A percentile compares a stretch with the other conserved stretches of the same genome.
Evolutionary conservation across 1,284 basidiomycete species (phyloP).

Genomic region (Malassezia vespertilionis): DNA sequence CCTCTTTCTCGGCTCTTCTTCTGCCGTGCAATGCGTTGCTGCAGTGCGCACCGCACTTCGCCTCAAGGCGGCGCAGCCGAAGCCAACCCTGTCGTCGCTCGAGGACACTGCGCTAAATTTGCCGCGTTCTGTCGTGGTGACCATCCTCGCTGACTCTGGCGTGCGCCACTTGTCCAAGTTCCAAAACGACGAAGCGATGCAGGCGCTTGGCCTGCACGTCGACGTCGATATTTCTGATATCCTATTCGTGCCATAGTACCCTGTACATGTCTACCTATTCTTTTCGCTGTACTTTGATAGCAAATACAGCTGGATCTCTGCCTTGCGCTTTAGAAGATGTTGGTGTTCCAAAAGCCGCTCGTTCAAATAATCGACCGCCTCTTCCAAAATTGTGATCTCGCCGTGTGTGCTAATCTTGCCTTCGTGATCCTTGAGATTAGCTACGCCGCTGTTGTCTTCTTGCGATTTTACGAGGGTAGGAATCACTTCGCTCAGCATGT

Average conservation of each 20-base stretch:
- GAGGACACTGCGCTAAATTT: background rate
- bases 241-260: constrained; percentile 8
- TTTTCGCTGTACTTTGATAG: background rate
- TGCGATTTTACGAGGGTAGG: background rate
- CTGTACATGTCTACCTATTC: constrained; percentile 1
- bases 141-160: constrained; percentile 41
- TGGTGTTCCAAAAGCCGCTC: constrained; percentile 3
- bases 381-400: constrained; percentile 8
- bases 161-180: constrained; percentile 44
- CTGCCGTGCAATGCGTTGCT: constrained; percentile 87
- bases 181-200: constrained; percentile 31
- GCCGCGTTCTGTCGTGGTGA: constrained; percentile 34
- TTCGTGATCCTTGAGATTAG: background rate
- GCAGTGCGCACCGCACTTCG: constrained; percentile 53
- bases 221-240: constrained; percentile 37
- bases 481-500: constrained; percentile 5
- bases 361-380: constrained; percentile 3
- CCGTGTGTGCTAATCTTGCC: background rate
- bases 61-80: constrained; percentile 19
- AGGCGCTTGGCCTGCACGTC: constrained; percentile 20
- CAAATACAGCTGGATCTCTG: constrained; percentile 3
- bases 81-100: constrained; percentile 8
- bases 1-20: constrained; percentile 86
- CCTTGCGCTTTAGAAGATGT: constrained; percentile 1
- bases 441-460: background rate